Base-by-base conservation (phyloP, 1,139 yeast species). In the Candida sp. region DNA sequence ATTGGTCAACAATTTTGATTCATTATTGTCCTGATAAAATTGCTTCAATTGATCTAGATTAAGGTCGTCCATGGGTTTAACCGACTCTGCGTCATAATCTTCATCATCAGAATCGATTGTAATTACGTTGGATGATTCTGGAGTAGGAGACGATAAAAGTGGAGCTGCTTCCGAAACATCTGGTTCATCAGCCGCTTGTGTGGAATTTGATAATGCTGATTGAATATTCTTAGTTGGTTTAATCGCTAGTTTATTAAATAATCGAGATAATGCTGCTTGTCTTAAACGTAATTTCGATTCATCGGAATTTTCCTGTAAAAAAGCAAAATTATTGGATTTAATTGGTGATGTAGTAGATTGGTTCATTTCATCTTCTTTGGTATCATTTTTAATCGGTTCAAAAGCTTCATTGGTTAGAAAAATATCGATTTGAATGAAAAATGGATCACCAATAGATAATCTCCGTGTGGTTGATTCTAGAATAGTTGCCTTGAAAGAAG, bases 11-110 rank as follows among this genome's bases (percentile, higher is more conserved):
- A 75, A 63, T 38, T 81, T 77, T 1, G 75, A 66, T 35, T 74
- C 70, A 52, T 84, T 85, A 21, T 89, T 79, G 7, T 84, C 77
- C 48, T 77, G 79, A 58, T 91, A 91, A 46, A 91, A 78, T 42
- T 83, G 77, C 52, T 84, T 84, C 36, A 93, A 67, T 56, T 91
- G 96, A 52, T 88, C 90, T 35, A 87, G 60, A 46, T 78, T 75
- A 47, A 87, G 66, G 29, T 78, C 80, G 5, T 72, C 76, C 2
- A 41, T 38, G 3, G 42, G 33, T 35, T 38, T 38, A 3, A 32
- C 39, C 19, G 41, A 8, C n/a, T 36, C 43, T 1, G 43, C 27
- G 27, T 61, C 66, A 1, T 60, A 54, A 6, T 49, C 57, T 12
- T 46, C 56, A 36, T 36, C 45, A 27, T 52, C 58, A 11, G 48